phyloP scores from a whole-genome alignment of 2,329 filamentous ascomycete genomes.

The Cercospora sesami region DNA sequence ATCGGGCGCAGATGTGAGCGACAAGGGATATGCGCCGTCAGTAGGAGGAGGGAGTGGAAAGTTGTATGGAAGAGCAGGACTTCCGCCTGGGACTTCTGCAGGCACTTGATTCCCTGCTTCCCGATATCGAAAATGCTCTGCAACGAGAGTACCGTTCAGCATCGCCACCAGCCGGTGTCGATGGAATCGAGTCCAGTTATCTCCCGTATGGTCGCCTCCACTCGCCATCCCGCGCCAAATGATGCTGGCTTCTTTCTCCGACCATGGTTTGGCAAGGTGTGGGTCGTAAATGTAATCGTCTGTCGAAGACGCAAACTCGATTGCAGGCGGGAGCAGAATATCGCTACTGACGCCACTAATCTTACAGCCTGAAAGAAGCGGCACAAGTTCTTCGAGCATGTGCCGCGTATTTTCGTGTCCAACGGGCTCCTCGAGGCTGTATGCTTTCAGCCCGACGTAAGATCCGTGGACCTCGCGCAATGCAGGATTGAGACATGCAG shows the following conservation, averaged over 20 bases:
- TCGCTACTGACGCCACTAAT: slow-evolving; percentile 46
- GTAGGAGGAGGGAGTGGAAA: neutral
- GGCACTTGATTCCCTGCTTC: neutral
- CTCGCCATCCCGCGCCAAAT: slow-evolving; percentile 50
- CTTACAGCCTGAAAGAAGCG: neutral
- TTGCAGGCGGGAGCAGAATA: slow-evolving; percentile 46
- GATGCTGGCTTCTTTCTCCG: slow-evolving; percentile 40
- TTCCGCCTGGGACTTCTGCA: neutral
- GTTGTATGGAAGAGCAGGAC: neutral
- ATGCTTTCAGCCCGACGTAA: neutral
- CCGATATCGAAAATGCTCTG: slow-evolving; percentile 2
- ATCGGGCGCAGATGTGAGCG: neutral
- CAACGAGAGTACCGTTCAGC: slow-evolving; percentile 59
- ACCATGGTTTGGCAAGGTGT: slow-evolving; percentile 35
- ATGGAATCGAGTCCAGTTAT: slow-evolving; percentile 69
- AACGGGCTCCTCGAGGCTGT: neutral
- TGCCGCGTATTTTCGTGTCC: neutral
- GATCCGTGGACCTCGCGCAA: neutral
- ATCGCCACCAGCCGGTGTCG: slow-evolving; percentile 71
- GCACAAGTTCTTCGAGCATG: neutral
- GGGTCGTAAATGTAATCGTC: neutral
- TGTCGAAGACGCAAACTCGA: neutral
- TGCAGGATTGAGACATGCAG: neutral
- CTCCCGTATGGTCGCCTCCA: slow-evolving; percentile 44
- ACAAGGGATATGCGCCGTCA: neutral